Percentiles rank a stretch among this genome's conserved stretches.
Evolutionary conservation across 1,139 yeast genomes (phyloP).

Genomic region (Kurtzmaniella quercitrusa): DNA sequence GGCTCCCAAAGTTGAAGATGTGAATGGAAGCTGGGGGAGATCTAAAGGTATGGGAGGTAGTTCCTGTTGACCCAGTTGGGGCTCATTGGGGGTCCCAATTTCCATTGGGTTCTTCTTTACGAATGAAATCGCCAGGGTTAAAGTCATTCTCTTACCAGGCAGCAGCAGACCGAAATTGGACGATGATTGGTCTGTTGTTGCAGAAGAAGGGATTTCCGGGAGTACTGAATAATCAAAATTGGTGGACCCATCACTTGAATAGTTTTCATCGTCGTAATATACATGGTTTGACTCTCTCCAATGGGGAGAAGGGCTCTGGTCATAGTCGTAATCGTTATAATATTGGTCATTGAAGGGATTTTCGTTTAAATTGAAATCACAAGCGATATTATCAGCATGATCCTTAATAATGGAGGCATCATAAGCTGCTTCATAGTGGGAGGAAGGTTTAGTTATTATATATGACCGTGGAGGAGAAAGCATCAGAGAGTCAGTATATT

Average conservation of each 20-base stretch:
- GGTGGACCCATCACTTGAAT: constrained; percentile 10
- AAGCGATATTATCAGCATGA: not conserved
- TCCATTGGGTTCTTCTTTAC: constrained; percentile 12
- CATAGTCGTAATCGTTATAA: not conserved
- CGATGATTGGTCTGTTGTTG: constrained; percentile 9
- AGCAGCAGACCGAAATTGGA: constrained; percentile 10
- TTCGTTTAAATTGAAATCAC: not conserved
- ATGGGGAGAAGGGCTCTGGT: not conserved
- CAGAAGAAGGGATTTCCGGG: constrained; percentile 34
- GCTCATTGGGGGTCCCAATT: constrained; percentile 4
- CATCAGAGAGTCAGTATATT: not conserved
- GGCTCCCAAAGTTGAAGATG: constrained; percentile 46
- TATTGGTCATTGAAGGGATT: not conserved
- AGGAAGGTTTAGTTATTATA: no score
- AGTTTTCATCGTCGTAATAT: constrained; percentile 5
- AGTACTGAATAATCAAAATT: constrained; percentile 38
- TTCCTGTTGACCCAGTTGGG: constrained; percentile 13
- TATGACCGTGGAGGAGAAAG: not conserved
- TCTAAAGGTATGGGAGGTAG: constrained; percentile 53
- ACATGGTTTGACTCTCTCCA: constrained; percentile 3
- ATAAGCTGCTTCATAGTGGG: no score
- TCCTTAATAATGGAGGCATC: not conserved
- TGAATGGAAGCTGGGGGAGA: constrained; percentile 55
- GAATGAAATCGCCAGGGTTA: constrained; percentile 18
- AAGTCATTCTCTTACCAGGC: constrained; percentile 16